phyloP scores from a whole-genome alignment of 2,329 filamentous ascomycete species.

The Trichoderma aggressivum region DNA sequence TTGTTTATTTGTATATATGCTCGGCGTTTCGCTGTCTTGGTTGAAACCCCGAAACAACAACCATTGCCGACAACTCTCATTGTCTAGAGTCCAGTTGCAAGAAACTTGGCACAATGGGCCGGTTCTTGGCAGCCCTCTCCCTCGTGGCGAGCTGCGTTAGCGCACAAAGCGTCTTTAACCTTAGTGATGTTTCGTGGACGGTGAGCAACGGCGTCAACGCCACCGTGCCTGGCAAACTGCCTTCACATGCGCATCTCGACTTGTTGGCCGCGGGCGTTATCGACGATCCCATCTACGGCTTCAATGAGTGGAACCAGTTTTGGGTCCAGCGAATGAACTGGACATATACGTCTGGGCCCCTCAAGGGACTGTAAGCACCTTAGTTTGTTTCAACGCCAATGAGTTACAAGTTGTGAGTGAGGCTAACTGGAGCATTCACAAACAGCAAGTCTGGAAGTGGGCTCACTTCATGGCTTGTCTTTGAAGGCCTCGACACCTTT shows the following conservation, averaged over 20 bases:
- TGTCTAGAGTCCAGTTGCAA: background rate
- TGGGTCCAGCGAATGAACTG: slow-evolving; percentile 55
- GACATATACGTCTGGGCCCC: slow-evolving; percentile 51
- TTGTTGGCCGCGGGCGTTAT: slow-evolving; percentile 52
- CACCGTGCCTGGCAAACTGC: slow-evolving; percentile 49
- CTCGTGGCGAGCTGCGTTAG: background rate
- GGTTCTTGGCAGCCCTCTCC: background rate
- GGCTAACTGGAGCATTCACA: slow-evolving; percentile 14
- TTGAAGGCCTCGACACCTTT: slow-evolving; percentile 62
- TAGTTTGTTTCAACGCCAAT: background rate
- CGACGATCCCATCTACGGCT: slow-evolving; percentile 39
- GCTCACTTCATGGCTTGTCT: slow-evolving; percentile 51
- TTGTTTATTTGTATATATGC: background rate
- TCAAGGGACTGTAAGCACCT: slow-evolving; percentile 39
- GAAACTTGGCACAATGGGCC: background rate
- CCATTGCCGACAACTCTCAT: background rate
- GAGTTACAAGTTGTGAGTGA: background rate
- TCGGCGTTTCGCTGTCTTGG: background rate
- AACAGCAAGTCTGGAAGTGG: slow-evolving; percentile 23
- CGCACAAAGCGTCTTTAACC: background rate
- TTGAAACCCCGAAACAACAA: background rate
- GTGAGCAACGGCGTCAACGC: slow-evolving; percentile 20
- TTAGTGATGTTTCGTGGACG: slow-evolving; percentile 6
- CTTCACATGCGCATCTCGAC: slow-evolving; percentile 60
- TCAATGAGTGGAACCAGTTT: slow-evolving; percentile 58